phyloP scores from a whole-genome alignment of 345 rosid species.

The Camelina laxa region DNA sequence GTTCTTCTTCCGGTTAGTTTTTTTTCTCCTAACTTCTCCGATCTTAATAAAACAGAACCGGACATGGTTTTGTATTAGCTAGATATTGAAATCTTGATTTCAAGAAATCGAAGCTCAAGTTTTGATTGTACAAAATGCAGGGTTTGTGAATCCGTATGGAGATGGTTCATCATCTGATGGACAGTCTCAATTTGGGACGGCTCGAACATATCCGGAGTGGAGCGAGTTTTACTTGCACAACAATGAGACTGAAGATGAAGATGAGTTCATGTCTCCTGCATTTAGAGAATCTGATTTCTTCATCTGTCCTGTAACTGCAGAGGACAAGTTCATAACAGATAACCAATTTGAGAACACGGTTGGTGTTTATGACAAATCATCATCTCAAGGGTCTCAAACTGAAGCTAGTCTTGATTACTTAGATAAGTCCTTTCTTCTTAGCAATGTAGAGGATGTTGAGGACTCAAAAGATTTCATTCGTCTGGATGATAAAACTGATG shows the following conservation, averaged over 20 bases:
- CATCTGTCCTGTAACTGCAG: conserved; percentile 51
- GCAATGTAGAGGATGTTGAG: conserved; percentile 37
- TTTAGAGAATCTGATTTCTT: conserved; percentile 63
- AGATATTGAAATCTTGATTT: conserved; percentile 4
- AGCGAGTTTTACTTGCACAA: conserved; percentile 58
- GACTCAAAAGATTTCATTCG: conserved; percentile 42
- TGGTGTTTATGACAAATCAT: conserved; percentile 46
- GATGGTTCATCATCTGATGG: conserved; percentile 69
- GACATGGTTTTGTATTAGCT: neutral
- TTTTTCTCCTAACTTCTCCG: neutral
- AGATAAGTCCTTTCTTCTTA: conserved; percentile 60
- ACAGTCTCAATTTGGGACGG: conserved; percentile 85
- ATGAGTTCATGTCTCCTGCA: conserved; percentile 72
- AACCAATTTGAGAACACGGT: conserved; percentile 48
- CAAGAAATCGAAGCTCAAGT: neutral
- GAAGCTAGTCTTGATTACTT: conserved; percentile 52
- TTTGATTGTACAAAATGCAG: conserved; percentile 46
- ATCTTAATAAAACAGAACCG: neutral
- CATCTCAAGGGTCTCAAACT: conserved; percentile 50
- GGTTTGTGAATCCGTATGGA: conserved; percentile 89
- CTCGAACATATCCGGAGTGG: conserved; percentile 80
- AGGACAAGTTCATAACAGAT: conserved; percentile 77
- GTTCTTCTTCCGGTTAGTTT: conserved; percentile 40
- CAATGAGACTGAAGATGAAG: conserved; percentile 41
- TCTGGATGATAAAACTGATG: conserved; percentile 38